Conservation (phyloP, 176 grass and related monocot genomes). For the Phoenix dactylifera region DNA sequence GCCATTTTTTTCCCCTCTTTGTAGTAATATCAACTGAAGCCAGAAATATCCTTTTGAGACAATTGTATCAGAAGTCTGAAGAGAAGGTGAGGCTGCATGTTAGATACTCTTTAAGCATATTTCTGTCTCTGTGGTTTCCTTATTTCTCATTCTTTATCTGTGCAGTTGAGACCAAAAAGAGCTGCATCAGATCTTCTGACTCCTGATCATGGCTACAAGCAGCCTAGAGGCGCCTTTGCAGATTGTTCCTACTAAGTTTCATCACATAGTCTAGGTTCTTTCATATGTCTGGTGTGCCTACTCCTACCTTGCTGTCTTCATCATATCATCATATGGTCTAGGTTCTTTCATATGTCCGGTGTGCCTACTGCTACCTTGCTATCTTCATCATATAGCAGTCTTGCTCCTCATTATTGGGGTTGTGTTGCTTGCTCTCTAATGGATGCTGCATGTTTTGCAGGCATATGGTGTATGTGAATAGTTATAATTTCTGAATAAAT, state of each 20-base stretch:
- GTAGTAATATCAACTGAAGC: slow-evolving; percentile 74
- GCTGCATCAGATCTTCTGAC: slow-evolving; percentile 43
- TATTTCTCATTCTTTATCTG: not conserved
- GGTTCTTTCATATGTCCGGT: no score
- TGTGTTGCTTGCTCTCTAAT: no score
- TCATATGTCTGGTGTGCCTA: no score
- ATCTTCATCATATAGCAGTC: no score
- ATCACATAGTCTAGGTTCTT: no score
- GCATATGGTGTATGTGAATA: no score
- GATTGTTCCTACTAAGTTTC: slow-evolving; percentile 28
- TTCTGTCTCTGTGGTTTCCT: not conserved
- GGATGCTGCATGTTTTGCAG: no score
- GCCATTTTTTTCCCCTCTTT: not conserved
- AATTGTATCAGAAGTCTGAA: slow-evolving; percentile 68
- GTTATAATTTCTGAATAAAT: no score
- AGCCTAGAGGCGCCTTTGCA: slow-evolving; percentile 24
- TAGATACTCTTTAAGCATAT: not conserved
- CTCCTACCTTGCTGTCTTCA: no score
- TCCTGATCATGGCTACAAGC: slow-evolving; percentile 48
- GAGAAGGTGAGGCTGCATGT: slow-evolving; percentile 50
- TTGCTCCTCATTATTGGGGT: no score
- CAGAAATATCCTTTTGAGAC: slow-evolving; percentile 71
- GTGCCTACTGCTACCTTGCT: no score
- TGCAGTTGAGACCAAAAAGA: slow-evolving; percentile 73
- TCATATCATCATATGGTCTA: no score